A percentile compares a stretch with the other conserved stretches of the same genome.
Evolutionary conservation across 2,329 filamentous ascomycete species (phyloP).

Genomic region (Colletotrichum godetiae): DNA sequence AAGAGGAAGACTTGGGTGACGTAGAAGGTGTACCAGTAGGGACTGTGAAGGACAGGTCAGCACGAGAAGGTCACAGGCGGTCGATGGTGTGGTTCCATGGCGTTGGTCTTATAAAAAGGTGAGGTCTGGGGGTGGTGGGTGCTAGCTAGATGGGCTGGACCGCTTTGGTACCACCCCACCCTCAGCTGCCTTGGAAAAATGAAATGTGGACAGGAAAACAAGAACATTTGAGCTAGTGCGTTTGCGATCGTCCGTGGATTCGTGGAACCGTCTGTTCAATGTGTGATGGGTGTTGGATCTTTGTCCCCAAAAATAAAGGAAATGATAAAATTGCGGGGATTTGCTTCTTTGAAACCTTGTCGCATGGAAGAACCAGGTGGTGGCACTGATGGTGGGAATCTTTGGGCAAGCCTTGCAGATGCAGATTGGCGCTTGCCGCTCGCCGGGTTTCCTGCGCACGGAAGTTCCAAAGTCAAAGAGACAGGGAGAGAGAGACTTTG

Average conservation of each 20-base stretch:
- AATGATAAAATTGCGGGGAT: slow-evolving; percentile 16
- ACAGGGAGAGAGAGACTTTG: slow-evolving; percentile 3
- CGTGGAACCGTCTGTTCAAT: no score
- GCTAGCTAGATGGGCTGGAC: neutral
- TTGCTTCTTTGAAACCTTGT: slow-evolving; percentile 14
- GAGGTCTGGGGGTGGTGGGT: neutral
- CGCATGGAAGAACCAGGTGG: slow-evolving; percentile 33
- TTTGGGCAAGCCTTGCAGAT: neutral
- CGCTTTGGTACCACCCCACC: no score
- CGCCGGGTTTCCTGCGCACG: slow-evolving; percentile 6
- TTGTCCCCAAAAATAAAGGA: slow-evolving; percentile 14
- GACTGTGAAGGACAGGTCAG: slow-evolving; percentile 17
- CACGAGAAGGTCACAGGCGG: neutral
- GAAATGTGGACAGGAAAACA: neutral
- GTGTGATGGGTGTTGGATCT: neutral
- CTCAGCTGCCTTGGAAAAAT: neutral
- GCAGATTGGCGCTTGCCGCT: neutral
- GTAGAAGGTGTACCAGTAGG: slow-evolving; percentile 40
- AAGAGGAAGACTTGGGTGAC: slow-evolving; percentile 37
- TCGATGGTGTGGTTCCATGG: neutral
- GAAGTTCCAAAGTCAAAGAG: neutral
- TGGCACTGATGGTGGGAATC: neutral
- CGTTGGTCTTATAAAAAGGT: neutral
- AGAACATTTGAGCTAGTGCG: neutral
- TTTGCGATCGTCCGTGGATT: neutral